Conservation (phyloP, 2,329 filamentous ascomycete genomes). For the Diaporthe batatas region DNA sequence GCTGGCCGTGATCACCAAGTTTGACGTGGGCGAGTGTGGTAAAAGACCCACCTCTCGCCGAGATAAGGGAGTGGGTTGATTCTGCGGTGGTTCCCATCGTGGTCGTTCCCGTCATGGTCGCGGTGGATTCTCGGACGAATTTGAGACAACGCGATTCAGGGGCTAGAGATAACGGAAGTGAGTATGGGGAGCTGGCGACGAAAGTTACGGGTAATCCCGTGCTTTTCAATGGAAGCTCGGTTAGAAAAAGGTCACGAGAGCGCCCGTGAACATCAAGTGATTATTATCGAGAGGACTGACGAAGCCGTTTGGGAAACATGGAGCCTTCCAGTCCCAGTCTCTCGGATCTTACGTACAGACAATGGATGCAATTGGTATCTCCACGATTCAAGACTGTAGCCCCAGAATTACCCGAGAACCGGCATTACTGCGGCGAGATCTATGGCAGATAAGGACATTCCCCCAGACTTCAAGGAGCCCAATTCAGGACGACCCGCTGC, state of each 20-base stretch:
- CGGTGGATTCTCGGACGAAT: slow-evolving; percentile 29
- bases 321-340: slow-evolving; percentile 15
- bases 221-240: not conserved
- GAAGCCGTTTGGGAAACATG: not conserved
- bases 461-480: slow-evolving; percentile 27
- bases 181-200: not conserved
- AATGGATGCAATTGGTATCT: slow-evolving; percentile 27
- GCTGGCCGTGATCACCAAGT: slow-evolving; percentile 8
- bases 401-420: slow-evolving; percentile 36
- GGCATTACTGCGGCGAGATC: slow-evolving; percentile 31
- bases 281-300: not conserved
- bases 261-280: not conserved
- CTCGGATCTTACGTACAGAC: slow-evolving; percentile 31
- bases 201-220: slow-evolving; percentile 7
- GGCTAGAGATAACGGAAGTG: slow-evolving; percentile 26
- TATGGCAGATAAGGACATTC: slow-evolving; percentile 33
- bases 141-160: slow-evolving; percentile 34
- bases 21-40: slow-evolving; percentile 32
- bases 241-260: slow-evolving; percentile 12
- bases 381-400: slow-evolving; percentile 26
- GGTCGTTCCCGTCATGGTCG: not conserved
- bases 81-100: not conserved
- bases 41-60: slow-evolving; percentile 29
- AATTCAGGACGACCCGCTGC: slow-evolving; percentile 23
- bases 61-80: slow-evolving; percentile 35